Percentiles rank a stretch among this genome's conserved stretches.
Evolutionary conservation across 306 rosid genomes (phyloP).

Genomic region (Trifolium fragiferum): DNA sequence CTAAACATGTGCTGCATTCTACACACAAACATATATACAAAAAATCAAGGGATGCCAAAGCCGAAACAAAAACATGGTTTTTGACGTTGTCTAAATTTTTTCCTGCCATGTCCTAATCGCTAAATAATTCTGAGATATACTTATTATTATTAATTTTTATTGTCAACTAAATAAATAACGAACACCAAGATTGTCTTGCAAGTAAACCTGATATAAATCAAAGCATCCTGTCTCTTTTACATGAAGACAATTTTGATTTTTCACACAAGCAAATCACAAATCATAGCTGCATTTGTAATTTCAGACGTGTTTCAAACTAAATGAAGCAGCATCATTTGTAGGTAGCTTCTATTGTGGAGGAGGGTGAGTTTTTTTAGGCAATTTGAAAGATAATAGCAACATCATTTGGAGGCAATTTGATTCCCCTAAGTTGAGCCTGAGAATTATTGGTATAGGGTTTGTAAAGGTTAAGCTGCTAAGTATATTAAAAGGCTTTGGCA

Average conservation of each 20-base stretch:
- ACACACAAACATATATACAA: no score
- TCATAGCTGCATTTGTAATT: slow-evolving; percentile 1
- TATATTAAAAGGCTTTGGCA: slow-evolving; percentile 91
- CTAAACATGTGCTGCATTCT: no score
- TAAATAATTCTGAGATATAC: no score
- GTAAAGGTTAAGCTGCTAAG: slow-evolving; percentile 90
- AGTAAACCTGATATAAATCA: slow-evolving; percentile 87
- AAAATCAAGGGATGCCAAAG: no score
- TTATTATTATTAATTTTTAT: no score
- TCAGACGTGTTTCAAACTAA: slow-evolving; percentile 19
- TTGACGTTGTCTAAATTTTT: slow-evolving; percentile 20
- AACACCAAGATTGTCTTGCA: slow-evolving; percentile 16
- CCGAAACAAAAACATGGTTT: no score
- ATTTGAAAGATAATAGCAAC: no score
- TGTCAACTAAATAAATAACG: not conserved
- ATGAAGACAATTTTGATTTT: slow-evolving; percentile 11
- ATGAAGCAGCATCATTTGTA: not conserved
- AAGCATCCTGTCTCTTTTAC: slow-evolving; percentile 68
- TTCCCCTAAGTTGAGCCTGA: slow-evolving; percentile 38
- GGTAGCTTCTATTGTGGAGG: no score
- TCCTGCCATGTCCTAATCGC: slow-evolving; percentile 42
- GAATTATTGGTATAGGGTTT: slow-evolving; percentile 92
- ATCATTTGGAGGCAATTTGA: no score
- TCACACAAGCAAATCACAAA: slow-evolving; percentile 12
- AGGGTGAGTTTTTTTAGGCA: no score